These are phyloP conservation scores for Solanum ossicruentum DNA, from an alignment of 257 asterid species.

Conservation along the genomic window DNA sequence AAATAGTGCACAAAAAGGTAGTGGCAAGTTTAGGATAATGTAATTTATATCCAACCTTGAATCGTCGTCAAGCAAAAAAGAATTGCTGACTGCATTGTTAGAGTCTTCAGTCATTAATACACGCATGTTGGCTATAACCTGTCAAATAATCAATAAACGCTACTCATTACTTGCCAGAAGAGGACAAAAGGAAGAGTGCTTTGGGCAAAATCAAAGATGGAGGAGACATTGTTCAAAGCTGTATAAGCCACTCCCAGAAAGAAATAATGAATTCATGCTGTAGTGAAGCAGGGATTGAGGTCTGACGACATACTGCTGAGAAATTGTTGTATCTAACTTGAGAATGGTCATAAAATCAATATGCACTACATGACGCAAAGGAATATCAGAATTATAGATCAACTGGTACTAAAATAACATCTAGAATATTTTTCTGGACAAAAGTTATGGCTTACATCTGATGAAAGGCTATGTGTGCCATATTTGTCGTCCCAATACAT, in stretches of 20 bases:
- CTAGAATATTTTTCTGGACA: not conserved
- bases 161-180: not conserved
- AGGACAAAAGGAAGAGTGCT: not conserved
- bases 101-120: slow-evolving; percentile 94
- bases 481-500: slow-evolving; percentile 99
- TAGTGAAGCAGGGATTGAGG: not conserved
- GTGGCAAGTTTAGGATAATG: not conserved
- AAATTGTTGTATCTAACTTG: not conserved
- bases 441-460: slow-evolving; percentile 44
- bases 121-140: slow-evolving; percentile 92
- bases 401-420: not conserved
- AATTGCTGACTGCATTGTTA: slow-evolving; percentile 95
- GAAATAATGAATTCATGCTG: not conserved
- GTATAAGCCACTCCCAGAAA: not conserved
- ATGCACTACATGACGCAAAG: not conserved
- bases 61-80: slow-evolving; percentile 95
- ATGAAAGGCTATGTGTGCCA: slow-evolving; percentile 93
- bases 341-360: not conserved
- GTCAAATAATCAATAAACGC: not conserved
- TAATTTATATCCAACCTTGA: slow-evolving; percentile 54
- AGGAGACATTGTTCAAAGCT: not conserved
- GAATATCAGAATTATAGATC: not conserved
- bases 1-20: not conserved
- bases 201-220: not conserved
- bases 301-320: not conserved